Conservation (phyloP, 495 filamentous ascomycete genomes). For the Penicillium silybi region DNA sequence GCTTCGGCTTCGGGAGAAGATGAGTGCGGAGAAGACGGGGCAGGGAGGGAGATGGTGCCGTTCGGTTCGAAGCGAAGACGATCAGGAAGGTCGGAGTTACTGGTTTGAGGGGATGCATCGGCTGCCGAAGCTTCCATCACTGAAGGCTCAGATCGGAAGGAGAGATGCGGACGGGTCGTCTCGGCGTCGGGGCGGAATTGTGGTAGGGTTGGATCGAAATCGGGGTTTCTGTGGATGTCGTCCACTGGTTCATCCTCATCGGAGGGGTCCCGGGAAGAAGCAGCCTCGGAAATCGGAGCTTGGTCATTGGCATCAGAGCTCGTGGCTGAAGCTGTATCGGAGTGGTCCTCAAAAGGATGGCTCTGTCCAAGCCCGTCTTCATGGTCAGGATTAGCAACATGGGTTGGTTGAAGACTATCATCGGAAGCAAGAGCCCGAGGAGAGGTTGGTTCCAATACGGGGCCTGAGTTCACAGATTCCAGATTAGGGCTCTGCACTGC, state of each 20-base stretch:
- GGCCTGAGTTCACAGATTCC: slow-evolving; percentile 15
- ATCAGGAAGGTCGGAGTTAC: slow-evolving; percentile 15
- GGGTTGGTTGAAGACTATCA: slow-evolving; percentile 24
- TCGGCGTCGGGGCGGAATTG: slow-evolving; percentile 59
- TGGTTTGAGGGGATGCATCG: slow-evolving; percentile 4
- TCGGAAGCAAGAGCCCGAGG: slow-evolving; percentile 13
- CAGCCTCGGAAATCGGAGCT: slow-evolving; percentile 12
- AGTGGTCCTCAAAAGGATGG: slow-evolving; percentile 12
- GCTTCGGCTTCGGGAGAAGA: slow-evolving; percentile 38
- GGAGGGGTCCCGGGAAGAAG: slow-evolving; percentile 12
- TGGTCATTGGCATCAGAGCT: slow-evolving; percentile 11
- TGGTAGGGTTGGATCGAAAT: slow-evolving; percentile 65
- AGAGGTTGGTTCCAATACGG: slow-evolving; percentile 23
- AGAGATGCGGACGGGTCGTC: slow-evolving; percentile 12
- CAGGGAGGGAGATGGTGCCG: slow-evolving; percentile 33
- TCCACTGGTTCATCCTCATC: slow-evolving; percentile 18
- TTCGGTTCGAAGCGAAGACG: slow-evolving; percentile 33
- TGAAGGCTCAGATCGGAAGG: slow-evolving; percentile 8
- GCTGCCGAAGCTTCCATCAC: slow-evolving; percentile 1
- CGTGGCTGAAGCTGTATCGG: slow-evolving; percentile 13
- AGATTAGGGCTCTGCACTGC: slow-evolving; percentile 26
- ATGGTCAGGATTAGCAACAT: slow-evolving; percentile 21
- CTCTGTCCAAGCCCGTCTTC: slow-evolving; percentile 12
- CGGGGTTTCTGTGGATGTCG: slow-evolving; percentile 3
- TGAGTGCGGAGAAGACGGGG: slow-evolving; percentile 29